Conservation (phyloP, 2,329 filamentous ascomycete species). For the Aureobasidium sp. region DNA sequence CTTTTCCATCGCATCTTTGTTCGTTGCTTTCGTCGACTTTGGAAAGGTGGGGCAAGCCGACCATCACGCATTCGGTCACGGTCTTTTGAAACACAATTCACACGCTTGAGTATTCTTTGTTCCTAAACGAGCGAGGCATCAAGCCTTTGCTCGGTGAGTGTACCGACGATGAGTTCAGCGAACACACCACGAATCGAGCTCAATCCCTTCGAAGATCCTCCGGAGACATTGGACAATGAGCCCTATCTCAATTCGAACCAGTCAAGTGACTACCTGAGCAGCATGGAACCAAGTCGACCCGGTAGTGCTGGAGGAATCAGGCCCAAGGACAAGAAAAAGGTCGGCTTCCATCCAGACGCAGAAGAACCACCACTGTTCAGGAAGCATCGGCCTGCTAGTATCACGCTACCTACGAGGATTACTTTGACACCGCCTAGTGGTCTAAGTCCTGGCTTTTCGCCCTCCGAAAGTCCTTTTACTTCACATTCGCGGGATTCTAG, state of each 20-base stretch:
- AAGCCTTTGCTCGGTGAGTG: background rate
- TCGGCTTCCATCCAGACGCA: conserved; percentile 18
- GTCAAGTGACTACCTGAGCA: conserved; percentile 15
- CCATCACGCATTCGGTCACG: background rate
- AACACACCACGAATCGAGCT: conserved; percentile 11
- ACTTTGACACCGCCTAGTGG: conserved; percentile 9
- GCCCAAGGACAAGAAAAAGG: conserved; percentile 20
- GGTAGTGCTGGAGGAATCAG: conserved; percentile 14
- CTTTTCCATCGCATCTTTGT: background rate
- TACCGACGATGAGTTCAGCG: conserved; percentile 1
- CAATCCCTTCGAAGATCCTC: conserved; percentile 12
- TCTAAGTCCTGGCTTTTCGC: background rate
- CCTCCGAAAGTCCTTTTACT: background rate
- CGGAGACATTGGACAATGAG: background rate
- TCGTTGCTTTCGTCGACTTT: background rate
- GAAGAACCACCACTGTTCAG: conserved; percentile 12
- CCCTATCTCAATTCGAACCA: conserved; percentile 4
- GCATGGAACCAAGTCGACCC: conserved; percentile 13
- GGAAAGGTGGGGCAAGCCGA: conserved; percentile 1
- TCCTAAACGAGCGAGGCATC: conserved; percentile 2
- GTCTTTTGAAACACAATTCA: background rate
- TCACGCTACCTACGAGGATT: conserved; percentile 2
- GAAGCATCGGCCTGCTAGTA: conserved; percentile 14
- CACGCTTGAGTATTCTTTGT: conserved; percentile 9
- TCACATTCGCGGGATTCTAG: conserved; percentile 7